Base-by-base conservation (phyloP, 1,284 basidiomycete genomes). In the Pterula multifida region DNA sequence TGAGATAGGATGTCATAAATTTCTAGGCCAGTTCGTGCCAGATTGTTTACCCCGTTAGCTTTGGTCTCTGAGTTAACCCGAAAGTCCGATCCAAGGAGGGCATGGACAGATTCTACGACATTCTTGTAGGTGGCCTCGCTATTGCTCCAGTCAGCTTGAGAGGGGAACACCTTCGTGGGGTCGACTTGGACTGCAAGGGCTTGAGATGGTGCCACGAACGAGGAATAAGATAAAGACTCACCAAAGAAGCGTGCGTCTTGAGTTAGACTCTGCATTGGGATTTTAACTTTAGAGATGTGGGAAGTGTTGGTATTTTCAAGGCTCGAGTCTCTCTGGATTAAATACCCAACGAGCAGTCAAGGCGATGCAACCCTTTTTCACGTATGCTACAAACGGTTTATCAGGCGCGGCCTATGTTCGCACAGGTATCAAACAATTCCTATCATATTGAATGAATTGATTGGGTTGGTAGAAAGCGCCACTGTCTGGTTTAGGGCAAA, bases 161-260 rank as follows among this genome's bases (percentile, higher is more conserved):
- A 42, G 39, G 39, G 39, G 9, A 42, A 17, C 13, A 42, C 21
- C 9, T 6, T 42, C 4, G 13, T 9, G 4, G 39, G 39, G 21
- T 42, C 39, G 39, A 42, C 39, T 22, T 42, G 39, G 9, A 42
- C 39, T 42, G 39, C n/a, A n/a, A n/a, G n/a, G n/a, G n/a, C n/a
- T n/a, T 42, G 39, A 6, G 15, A 32, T 32, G 28, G 28, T 6
- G 15, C 6, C 6, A 32, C 15, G 28, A 32, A 6, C 15, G 28
- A 32, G 28, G 28, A 6, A 19, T 42, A 42, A 42, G 21, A 42
- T 6, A 42, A 19, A 6, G n/a, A 42, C 39, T 9, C 19, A 42
- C 39, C 39, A 42, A 42, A 42, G 39, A 42, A 42, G 6, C 39
- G 6, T 9, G 4, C 21, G 39, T 42, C 39, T 42, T 42, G 13